phyloP scores from a whole-genome alignment of 2,329 filamentous ascomycete species.

The Colletotrichum tabaci region DNA sequence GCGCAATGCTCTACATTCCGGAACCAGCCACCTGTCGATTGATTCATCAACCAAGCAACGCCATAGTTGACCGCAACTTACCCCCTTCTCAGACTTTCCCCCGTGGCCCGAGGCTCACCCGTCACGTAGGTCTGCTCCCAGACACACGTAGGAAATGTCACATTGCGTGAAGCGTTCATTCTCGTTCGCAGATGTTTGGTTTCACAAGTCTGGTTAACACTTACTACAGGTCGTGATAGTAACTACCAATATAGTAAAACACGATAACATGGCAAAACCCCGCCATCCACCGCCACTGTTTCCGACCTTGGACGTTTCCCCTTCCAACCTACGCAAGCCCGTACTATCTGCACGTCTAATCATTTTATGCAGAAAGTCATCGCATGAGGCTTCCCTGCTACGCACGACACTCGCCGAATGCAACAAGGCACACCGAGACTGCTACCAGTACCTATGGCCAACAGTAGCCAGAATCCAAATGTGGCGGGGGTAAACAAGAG shows the following conservation, averaged over 20 bases:
- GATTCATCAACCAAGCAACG: not conserved
- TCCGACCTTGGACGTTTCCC: not conserved
- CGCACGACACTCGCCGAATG: conserved; percentile 9
- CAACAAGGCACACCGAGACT: not conserved
- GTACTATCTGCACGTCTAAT: not conserved
- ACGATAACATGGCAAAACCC: not conserved
- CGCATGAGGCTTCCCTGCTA: not conserved
- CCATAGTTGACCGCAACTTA: not conserved
- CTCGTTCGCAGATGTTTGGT: no score
- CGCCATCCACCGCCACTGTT: not conserved
- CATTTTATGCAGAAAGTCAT: not conserved
- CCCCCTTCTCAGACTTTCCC: not conserved
- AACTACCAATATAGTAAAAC: not conserved
- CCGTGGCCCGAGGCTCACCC: not conserved
- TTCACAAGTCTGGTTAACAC: not conserved
- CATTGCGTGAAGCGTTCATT: not conserved
- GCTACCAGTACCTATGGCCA: not conserved
- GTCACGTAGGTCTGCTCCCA: not conserved
- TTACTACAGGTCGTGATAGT: not conserved
- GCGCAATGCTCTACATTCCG: not conserved
- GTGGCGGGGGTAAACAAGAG: conserved; percentile 50
- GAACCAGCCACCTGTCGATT: not conserved
- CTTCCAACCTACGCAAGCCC: not conserved
- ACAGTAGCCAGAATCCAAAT: not conserved
- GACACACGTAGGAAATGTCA: not conserved